Evolutionary conservation across 495 filamentous ascomycete genomes (phyloP).

Genomic region (Penicillium bovifimosum): DNA sequence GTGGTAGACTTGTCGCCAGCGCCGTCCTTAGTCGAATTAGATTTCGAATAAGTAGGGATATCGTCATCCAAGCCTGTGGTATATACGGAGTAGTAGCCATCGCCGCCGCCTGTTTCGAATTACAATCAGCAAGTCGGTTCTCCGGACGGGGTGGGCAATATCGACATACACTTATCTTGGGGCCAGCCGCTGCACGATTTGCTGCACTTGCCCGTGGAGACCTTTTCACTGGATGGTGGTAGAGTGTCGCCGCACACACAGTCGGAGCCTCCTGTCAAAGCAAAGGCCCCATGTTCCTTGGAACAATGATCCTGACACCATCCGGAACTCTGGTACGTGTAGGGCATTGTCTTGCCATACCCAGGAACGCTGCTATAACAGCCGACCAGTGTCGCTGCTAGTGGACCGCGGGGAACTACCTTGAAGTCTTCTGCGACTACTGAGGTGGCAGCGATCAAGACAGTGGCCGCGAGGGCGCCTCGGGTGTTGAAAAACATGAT

Average conservation of each 20-base stretch:
- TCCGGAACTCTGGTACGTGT: conserved; percentile 44
- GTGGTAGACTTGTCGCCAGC: conserved; percentile 6
- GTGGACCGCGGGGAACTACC: conserved; percentile 8
- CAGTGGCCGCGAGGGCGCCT: conserved; percentile 23
- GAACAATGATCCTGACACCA: conserved; percentile 41
- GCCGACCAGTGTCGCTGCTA: conserved; percentile 21
- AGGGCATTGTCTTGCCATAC: conserved; percentile 15
- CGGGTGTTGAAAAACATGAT: conserved; percentile 32
- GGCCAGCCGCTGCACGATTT: conserved; percentile 40
- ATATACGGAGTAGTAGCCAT: conserved; percentile 37
- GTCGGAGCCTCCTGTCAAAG: conserved; percentile 34
- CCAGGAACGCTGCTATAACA: conserved; percentile 35
- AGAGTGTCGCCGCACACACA: conserved; percentile 46
- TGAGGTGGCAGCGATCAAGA: conserved; percentile 25
- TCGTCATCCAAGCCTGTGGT: conserved; percentile 34
- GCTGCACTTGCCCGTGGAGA: conserved; percentile 34
- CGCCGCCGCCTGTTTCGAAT: conserved; percentile 38
- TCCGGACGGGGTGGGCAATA: not conserved
- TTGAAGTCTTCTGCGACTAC: conserved; percentile 20
- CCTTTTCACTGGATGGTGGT: conserved; percentile 36
- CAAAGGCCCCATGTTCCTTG: conserved; percentile 36
- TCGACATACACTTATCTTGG: conserved; percentile 43
- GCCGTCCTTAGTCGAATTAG: conserved; percentile 13
- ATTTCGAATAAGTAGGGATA: conserved; percentile 23
- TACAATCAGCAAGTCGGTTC: conserved; percentile 2